Evolutionary conservation across 129 eudicot genomes (phyloP).

Genomic region (Rutidosis leptorrhynchoides): DNA sequence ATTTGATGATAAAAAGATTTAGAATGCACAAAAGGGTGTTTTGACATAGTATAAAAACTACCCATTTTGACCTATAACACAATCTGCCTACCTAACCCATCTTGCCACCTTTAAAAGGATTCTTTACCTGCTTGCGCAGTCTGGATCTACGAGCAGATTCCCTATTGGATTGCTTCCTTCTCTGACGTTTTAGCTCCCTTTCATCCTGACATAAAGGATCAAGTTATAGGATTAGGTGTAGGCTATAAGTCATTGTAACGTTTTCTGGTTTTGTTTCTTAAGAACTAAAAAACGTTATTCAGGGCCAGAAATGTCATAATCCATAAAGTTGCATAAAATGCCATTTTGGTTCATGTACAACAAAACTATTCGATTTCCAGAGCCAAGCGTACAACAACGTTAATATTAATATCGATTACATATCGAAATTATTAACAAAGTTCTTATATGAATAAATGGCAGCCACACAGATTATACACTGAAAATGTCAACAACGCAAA

Average conservation of each 20-base stretch:
- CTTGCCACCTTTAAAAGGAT: not conserved
- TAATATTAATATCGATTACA: not conserved
- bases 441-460: not conserved
- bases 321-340: constrained; percentile 1
- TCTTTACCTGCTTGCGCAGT: constrained; percentile 85
- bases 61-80: constrained; percentile 1
- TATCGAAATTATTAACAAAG: not conserved
- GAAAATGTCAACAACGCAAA: not conserved
- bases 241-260: not conserved
- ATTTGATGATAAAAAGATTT: no score
- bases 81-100: not conserved
- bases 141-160: constrained; percentile 99
- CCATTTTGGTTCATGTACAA: not conserved
- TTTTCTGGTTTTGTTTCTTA: not conserved
- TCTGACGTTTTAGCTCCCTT: constrained; percentile 92
- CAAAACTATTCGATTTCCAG: not conserved
- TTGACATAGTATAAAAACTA: not conserved
- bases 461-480: not conserved
- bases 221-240: not conserved
- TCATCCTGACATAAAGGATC: constrained; percentile 68
- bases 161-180: constrained; percentile 97
- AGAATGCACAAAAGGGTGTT: not conserved
- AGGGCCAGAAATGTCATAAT: constrained; percentile 8
- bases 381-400: not conserved
- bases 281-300: not conserved